These are phyloP conservation scores for Acrodontium crateriforme DNA, from an alignment of 2,329 filamentous ascomycete species.

Conservation along the genomic window DNA sequence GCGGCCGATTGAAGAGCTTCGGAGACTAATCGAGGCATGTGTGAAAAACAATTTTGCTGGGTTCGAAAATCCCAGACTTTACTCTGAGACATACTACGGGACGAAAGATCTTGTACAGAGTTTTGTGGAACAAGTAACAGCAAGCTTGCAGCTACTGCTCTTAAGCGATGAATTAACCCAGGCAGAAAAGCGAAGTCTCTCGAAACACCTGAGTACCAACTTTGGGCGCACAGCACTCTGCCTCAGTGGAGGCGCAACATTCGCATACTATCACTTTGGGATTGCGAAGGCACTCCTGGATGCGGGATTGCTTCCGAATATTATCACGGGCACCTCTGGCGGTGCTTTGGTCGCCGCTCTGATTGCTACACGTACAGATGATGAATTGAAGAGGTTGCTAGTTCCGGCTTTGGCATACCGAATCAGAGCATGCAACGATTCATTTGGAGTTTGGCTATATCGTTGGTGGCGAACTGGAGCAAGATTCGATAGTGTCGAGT, in stretches of 20 bases:
- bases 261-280: slow-evolving; percentile 94
- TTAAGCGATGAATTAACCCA: slow-evolving; percentile 51
- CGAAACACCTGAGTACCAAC: slow-evolving; percentile 81
- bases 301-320: slow-evolving; percentile 70
- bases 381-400: slow-evolving; percentile 72
- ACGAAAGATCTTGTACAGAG: slow-evolving; percentile 91
- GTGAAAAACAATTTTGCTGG: slow-evolving; percentile 97
- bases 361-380: slow-evolving; percentile 78
- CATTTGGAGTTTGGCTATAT: slow-evolving; percentile 58
- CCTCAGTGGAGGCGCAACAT: slow-evolving; percentile 81
- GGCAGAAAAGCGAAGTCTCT: slow-evolving; percentile 66
- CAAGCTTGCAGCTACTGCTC: slow-evolving; percentile 52
- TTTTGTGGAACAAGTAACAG: slow-evolving; percentile 74
- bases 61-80: slow-evolving; percentile 84
- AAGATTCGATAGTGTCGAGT: slow-evolving; percentile 84
- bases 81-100: slow-evolving; percentile 93
- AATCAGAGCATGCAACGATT: slow-evolving; percentile 76
- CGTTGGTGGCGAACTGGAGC: slow-evolving; percentile 90
- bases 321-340: slow-evolving; percentile 92
- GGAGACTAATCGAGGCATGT: slow-evolving; percentile 68
- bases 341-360: slow-evolving; percentile 81
- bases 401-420: slow-evolving; percentile 73
- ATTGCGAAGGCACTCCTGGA: slow-evolving; percentile 83
- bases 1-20: slow-evolving; percentile 59
- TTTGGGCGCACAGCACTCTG: slow-evolving; percentile 87